A percentile compares a stretch with the other conserved stretches of the same genome.
Conservation (phyloP, 1,284 basidiomycete species). For the Rugosomyces carneus region DNA sequence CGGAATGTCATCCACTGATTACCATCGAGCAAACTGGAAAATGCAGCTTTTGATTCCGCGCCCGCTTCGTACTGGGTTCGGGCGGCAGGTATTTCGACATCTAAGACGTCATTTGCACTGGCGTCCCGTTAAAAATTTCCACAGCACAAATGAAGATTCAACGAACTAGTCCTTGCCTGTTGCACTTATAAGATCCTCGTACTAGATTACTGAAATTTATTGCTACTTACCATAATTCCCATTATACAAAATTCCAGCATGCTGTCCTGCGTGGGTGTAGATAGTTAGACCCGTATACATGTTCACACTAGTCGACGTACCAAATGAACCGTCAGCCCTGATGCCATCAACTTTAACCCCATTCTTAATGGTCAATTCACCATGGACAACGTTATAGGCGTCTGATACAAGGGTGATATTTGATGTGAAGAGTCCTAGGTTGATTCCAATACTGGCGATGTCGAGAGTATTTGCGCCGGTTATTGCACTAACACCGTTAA, state of each 20-base stretch:
- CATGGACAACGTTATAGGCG: conserved; percentile 45
- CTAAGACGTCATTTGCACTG: conserved; percentile 47
- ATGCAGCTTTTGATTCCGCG: conserved; percentile 33
- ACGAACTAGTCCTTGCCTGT: conserved; percentile 54
- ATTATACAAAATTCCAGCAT: conserved; percentile 56
- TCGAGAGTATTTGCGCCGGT: conserved; percentile 65
- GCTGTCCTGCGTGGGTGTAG: conserved; percentile 34
- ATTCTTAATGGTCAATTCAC: conserved; percentile 43
- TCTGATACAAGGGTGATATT: conserved; percentile 43
- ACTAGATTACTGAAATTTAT: conserved; percentile 33
- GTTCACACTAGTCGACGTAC: conserved; percentile 33
- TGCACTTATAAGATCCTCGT: conserved; percentile 26
- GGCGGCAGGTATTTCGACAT: conserved; percentile 44
- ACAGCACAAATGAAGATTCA: conserved; percentile 24
- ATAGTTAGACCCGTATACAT: conserved; percentile 44
- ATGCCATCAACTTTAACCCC: conserved; percentile 52
- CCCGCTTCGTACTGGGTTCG: conserved; percentile 49
- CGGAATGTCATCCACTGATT: conserved; percentile 64
- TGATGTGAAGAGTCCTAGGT: conserved; percentile 40
- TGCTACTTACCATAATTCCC: conserved; percentile 44
- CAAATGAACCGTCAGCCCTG: conserved; percentile 56
- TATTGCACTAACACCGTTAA: conserved; percentile 34
- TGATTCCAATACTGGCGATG: conserved; percentile 53
- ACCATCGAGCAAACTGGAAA: conserved; percentile 46
- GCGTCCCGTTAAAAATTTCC: conserved; percentile 22